Evolutionary conservation across 2,329 filamentous ascomycete genomes (phyloP), one percentile per base, ranked within the genome.

Genomic region (Sarocladium strictum): DNA sequence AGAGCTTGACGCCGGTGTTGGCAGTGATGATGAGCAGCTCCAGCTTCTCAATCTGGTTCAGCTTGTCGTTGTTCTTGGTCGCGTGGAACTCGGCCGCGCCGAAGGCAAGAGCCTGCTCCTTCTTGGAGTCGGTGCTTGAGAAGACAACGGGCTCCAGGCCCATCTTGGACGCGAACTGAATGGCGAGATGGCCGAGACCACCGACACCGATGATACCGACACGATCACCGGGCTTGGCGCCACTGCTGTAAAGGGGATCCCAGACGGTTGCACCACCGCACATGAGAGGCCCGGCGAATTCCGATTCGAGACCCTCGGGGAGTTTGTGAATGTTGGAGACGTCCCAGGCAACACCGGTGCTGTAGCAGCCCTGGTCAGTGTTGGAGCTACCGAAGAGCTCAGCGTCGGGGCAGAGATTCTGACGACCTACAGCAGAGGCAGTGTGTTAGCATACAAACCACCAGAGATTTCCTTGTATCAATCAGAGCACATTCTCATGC

Each of bases 151-250:
- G 58, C 17, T 64, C 58, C 3, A 56, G 49, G 21, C 85, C 85
- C 80, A 87, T 84, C 70, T 84, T 84, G 17, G 77, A 71, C 1
- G 84, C 84, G 62, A 85, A 86, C 64, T 87, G 83, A 58, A 88
- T 85, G 5, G 84, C 65, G 3, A 66, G 49, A 27, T 65, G 62
- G 1, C 65, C 64, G 1, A 67, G 58, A 0, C 65, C 65, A 17
- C 87, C 79, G 47, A 89, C 74, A 41, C 83, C 85, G 32, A 87
- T 72, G 58, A 75, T 63, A 23, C 69, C 73, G 27, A 76, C 67
- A 0, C 68, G 67, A 54, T 74, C 68, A 17, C 65, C 65, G 5
- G 68, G 62, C 40, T 56, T 54, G 1, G 56, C 26, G 4, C 61
- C 61, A 3, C 58, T 57, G 19, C 58, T 56, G 23, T 58, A 61